These are phyloP conservation scores for Cryptococcus maquisensis DNA, from an alignment of 1,284 basidiomycete species.

Conservation along the genomic window DNA sequence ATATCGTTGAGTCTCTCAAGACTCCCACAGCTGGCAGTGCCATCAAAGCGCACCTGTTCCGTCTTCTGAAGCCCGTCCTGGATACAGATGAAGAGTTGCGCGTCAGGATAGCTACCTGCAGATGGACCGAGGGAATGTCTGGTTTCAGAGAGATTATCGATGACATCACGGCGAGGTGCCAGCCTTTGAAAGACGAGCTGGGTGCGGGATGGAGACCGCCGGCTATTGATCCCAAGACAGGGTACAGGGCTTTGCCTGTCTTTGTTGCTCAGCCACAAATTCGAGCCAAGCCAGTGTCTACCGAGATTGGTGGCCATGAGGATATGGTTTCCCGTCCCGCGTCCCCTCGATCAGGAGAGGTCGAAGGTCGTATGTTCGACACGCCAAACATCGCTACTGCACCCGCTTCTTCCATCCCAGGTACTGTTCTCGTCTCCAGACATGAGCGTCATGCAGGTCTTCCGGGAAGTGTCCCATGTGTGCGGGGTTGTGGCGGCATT, in stretches of 20 bases:
- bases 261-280: constrained; percentile 86
- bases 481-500: constrained; percentile 28
- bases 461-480: constrained; percentile 1
- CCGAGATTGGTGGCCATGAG: constrained; percentile 22
- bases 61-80: constrained; percentile 77
- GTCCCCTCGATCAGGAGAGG: constrained; percentile 2
- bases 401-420: constrained; percentile 10
- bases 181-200: constrained; percentile 35
- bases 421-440: constrained; percentile 8
- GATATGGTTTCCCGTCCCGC: constrained; percentile 13
- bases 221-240: constrained; percentile 32
- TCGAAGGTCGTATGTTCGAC: background rate
- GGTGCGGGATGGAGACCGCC: constrained; percentile 41
- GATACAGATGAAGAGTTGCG: constrained; percentile 64
- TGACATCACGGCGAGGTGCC: constrained; percentile 65
- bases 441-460: constrained; percentile 4
- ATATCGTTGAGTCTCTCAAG: constrained; percentile 67
- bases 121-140: constrained; percentile 28
- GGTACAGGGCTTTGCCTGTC: constrained; percentile 61
- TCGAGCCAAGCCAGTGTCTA: constrained; percentile 51
- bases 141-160: constrained; percentile 57
- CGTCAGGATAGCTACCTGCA: constrained; percentile 52
- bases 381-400: constrained; percentile 4
- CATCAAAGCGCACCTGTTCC: constrained; percentile 90
- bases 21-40: constrained; percentile 71